A percentile compares a stretch with the other conserved stretches of the same genome.
Conservation (phyloP, 2,329 filamentous ascomycete genomes). For the Dactylellina leptospora region DNA sequence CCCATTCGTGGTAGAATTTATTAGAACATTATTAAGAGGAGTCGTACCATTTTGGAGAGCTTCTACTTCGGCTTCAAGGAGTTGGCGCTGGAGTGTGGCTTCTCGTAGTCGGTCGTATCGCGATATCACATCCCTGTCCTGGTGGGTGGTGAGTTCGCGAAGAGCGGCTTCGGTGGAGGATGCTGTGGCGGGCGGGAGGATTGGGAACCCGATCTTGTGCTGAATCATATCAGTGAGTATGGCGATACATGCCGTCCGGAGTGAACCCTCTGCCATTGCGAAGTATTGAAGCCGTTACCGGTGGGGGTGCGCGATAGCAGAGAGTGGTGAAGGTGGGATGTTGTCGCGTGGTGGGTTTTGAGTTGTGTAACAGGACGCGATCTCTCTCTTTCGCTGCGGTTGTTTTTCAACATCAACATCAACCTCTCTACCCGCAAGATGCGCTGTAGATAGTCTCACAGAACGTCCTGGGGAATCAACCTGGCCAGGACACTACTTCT, state of each 20-base stretch:
- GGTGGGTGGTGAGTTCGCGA: slow-evolving; percentile 28
- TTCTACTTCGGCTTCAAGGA: slow-evolving; percentile 44
- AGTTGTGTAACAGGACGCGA: slow-evolving; percentile 14
- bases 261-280: slow-evolving; percentile 27
- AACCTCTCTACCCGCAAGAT: slow-evolving; percentile 8
- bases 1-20: background rate
- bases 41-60: slow-evolving; percentile 31
- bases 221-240: slow-evolving; percentile 38
- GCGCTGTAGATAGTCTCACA: slow-evolving; percentile 10
- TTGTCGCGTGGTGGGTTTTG: slow-evolving; percentile 35
- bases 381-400: background rate
- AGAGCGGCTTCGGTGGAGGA: slow-evolving; percentile 23
- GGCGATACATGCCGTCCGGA: slow-evolving; percentile 33
- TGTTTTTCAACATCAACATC: slow-evolving; percentile 1
- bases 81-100: slow-evolving; percentile 23
- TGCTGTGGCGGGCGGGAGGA: slow-evolving; percentile 35
- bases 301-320: background rate
- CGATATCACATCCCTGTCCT: slow-evolving; percentile 17
- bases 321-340: background rate
- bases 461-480: slow-evolving; percentile 9
- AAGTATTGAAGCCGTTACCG: background rate
- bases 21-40: background rate
- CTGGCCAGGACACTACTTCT: slow-evolving; percentile 6
- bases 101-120: slow-evolving; percentile 42
- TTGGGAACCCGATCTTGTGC: slow-evolving; percentile 44